Evolutionary conservation across 257 asterid genomes (phyloP).

Genomic region (Solanum pinnatisectum): DNA sequence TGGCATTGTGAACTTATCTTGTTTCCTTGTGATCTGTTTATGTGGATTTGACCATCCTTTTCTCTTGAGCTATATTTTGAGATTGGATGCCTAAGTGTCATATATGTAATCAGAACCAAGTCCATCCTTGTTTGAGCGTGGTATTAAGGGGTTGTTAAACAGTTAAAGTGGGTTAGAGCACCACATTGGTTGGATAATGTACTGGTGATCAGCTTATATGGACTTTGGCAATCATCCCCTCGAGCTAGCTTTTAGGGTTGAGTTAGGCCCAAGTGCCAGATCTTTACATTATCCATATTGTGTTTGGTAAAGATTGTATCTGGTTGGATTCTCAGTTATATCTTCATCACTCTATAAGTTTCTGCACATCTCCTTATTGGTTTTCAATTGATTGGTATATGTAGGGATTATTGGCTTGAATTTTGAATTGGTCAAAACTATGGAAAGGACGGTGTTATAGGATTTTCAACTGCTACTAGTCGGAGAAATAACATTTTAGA

Average conservation of each 20-base stretch:
- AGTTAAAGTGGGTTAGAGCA: not conserved
- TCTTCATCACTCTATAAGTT: not conserved
- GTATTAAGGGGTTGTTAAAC: not conserved
- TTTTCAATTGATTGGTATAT: not conserved
- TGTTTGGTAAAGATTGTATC: not conserved
- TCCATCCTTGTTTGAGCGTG: not conserved
- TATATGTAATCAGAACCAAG: not conserved
- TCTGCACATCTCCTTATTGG: not conserved
- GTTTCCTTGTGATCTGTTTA: not conserved
- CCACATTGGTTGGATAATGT: not conserved
- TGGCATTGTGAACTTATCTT: not conserved
- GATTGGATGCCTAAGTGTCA: not conserved
- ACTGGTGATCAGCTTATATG: not conserved
- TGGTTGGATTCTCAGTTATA: not conserved
- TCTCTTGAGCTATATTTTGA: not conserved
- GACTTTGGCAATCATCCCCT: not conserved
- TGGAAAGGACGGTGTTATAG: not conserved
- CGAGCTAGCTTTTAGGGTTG: not conserved
- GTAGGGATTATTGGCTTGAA: not conserved
- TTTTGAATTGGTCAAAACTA: not conserved
- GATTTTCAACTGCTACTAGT: not conserved
- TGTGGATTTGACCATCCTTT: not conserved
- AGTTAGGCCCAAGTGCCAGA: not conserved
- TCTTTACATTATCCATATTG: not conserved
- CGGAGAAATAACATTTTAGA: not conserved